Base-by-base conservation (phyloP, 2,329 filamentous ascomycete species). In the Paracoccidioides lutzii region DNA sequence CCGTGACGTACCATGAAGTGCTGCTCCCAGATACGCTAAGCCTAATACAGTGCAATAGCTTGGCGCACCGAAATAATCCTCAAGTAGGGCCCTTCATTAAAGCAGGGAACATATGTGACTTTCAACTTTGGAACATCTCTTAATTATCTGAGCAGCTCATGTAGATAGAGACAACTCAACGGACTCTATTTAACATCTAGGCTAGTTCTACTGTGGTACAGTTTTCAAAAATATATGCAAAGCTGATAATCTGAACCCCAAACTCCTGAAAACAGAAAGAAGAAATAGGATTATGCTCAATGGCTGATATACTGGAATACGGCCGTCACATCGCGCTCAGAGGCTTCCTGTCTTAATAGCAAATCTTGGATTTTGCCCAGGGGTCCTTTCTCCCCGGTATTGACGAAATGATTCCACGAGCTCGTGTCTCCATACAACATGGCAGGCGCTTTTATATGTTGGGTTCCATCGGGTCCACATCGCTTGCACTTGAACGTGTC, bases 261-360 rank as follows among this genome's bases (percentile, higher is more conserved):
- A 49, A 41, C 8, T 28, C 55, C 43, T 37, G 33, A 10, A 33
- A 32, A 33, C 38, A 14, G 8, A 32, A 41, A n/a, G 22, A 15
- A 55, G 22, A 15, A 33, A 14, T 9, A n/a, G 15, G 33, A 45
- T 40, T 44, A 14, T 43, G 14, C 55, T 71, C 59, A 87, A 74
- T 97, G 93, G 62, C 90, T 96, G 66, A 98, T 97, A 72, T 97
- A 98, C 77, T 98, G 93, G 69, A 98, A 98, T 38, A 97, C 90
- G 9, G 91, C 89, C 60, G 89, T 96, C 7, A 98, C 90, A 65
- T 88, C 87, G 30, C 78, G 75, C 69, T 91, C 84, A 3, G 78
- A 80, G 57, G 80, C 81, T 73, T 98, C 93, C 71, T 97, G 93
- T 61, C 91, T 80, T 51, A 98, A 75, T 66, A 98, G 67, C 67